These are phyloP conservation scores for Gaultheria prostrata DNA, from an alignment of 148 eudicot genomes.

Conservation along the genomic window DNA sequence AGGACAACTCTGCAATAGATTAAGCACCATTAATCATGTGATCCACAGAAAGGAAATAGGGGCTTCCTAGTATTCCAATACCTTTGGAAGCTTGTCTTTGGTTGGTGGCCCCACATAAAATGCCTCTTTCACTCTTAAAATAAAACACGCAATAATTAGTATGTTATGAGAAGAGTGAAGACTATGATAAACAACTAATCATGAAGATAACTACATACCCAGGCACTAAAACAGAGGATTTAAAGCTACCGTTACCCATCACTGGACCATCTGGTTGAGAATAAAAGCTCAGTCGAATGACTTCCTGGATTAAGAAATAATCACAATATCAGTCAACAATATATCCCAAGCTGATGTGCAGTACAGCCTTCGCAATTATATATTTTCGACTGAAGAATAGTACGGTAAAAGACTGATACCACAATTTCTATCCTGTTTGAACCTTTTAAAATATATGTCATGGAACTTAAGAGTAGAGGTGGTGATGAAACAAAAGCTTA, in stretches of 20 bases:
- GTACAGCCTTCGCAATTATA: background rate
- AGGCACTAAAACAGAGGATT: constrained; percentile 69
- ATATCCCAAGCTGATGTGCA: background rate
- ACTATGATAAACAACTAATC: background rate
- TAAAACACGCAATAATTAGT: constrained; percentile 13
- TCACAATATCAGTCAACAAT: constrained; percentile 4
- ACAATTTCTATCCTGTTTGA: background rate
- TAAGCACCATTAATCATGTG: constrained; percentile 10
- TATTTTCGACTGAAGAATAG: background rate
- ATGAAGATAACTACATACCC: constrained; percentile 52
- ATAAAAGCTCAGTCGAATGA: constrained; percentile 71
- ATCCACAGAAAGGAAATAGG: background rate
- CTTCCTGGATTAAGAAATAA: constrained; percentile 54
- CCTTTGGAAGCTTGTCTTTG: constrained; percentile 94
- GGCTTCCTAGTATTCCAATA: constrained; percentile 20
- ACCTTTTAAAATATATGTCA: background rate
- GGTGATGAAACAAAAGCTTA: background rate
- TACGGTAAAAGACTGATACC: background rate
- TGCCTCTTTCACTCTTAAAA: constrained; percentile 75
- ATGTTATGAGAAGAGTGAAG: background rate
- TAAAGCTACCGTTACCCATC: constrained; percentile 72
- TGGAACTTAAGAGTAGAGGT: background rate
- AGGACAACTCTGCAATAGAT: constrained; percentile 60
- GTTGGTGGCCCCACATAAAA: constrained; percentile 82
- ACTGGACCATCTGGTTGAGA: constrained; percentile 88